Evolutionary conservation across 331 rosid species (phyloP).

Genomic region (Spiraea crenata): DNA sequence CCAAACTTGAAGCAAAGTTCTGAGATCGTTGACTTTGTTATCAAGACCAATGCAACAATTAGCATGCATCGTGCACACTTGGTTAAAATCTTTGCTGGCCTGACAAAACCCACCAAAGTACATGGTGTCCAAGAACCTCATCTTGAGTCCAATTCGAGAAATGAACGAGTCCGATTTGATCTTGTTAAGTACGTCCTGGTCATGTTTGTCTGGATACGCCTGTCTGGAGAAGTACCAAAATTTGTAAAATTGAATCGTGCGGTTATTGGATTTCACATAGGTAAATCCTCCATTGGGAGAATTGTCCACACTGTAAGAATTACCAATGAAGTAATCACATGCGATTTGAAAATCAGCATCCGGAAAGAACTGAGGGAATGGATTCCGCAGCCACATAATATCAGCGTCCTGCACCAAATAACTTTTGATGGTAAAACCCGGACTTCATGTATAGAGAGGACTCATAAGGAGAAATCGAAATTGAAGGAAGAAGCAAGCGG

Average conservation of each 20-base stretch:
- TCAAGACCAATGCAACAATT: constrained; percentile 78
- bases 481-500: background rate
- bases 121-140: constrained; percentile 60
- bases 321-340: constrained; percentile 52
- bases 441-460: no score
- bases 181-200: constrained; percentile 73
- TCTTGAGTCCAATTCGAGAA: constrained; percentile 30
- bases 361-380: constrained; percentile 47
- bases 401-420: constrained; percentile 58
- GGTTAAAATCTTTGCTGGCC: constrained; percentile 34
- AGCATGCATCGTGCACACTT: constrained; percentile 75
- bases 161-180: constrained; percentile 49
- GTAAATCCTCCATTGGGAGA: constrained; percentile 67
- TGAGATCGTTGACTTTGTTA: constrained; percentile 70
- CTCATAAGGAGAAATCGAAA: background rate
- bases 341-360: constrained; percentile 81
- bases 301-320: constrained; percentile 41
- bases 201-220: constrained; percentile 39
- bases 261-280: constrained; percentile 53
- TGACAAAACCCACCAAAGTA: constrained; percentile 80
- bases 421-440: no score
- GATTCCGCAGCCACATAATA: constrained; percentile 86
- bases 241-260: constrained; percentile 60
- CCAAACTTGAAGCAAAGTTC: constrained; percentile 72
- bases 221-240: constrained; percentile 59